Evolutionary conservation across 2,329 filamentous ascomycete species (phyloP).

Genomic region (Grosmannia clavigera): DNA sequence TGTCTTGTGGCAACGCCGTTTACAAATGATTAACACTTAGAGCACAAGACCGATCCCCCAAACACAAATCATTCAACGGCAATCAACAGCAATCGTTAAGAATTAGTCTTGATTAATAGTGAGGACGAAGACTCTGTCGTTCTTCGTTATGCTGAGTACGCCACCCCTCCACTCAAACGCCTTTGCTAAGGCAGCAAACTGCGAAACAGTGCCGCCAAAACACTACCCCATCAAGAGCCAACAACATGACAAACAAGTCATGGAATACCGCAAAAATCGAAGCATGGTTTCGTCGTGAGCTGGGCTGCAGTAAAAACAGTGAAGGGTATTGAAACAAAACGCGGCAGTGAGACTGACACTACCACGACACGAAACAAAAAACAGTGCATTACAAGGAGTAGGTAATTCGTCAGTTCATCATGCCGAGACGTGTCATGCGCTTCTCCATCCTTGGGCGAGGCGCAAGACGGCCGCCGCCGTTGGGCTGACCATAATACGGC

Average conservation of each 20-base stretch:
- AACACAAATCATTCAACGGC: neutral
- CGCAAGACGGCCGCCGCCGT: constrained; percentile 20
- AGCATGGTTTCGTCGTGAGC: neutral
- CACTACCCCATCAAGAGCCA: neutral
- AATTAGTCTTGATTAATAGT: neutral
- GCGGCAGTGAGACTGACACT: neutral
- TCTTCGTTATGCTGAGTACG: neutral
- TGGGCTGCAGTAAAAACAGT: neutral
- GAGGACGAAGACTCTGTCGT: neutral
- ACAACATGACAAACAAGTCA: neutral
- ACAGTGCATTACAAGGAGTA: constrained; percentile 2
- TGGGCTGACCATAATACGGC: constrained; percentile 18
- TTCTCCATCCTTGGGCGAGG: constrained; percentile 44
- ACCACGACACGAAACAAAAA: neutral
- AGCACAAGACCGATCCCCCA: too few relatives aligned
- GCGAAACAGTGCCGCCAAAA: neutral
- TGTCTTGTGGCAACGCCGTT: too few relatives aligned
- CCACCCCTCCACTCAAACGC: neutral
- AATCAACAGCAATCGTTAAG: neutral
- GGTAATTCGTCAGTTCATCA: constrained; percentile 25
- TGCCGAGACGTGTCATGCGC: constrained; percentile 47
- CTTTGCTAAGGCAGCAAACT: neutral
- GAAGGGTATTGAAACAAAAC: neutral
- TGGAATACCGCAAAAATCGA: neutral
- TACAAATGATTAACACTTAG: too few relatives aligned